Percentiles rank a stretch among this genome's conserved stretches.
phyloP scores from a whole-genome alignment of 805 yeast genomes.

The Cyberlindnera mississippiensis region DNA sequence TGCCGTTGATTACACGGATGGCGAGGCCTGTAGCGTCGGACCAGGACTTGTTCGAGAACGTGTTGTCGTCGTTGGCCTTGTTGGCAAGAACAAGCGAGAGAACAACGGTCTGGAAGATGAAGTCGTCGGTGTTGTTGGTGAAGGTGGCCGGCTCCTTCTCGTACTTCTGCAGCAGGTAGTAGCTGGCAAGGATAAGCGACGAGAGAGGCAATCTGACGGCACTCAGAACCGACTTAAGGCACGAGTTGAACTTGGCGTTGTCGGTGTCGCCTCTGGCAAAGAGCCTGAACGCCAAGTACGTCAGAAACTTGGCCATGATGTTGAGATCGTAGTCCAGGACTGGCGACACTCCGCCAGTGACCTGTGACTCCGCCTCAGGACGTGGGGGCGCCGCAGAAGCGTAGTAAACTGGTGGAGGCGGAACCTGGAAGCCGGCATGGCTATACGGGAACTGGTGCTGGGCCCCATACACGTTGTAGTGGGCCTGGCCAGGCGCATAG shows the following conservation, averaged over 20 bases:
- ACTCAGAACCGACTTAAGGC: conserved; percentile 63
- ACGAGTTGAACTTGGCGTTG: conserved; percentile 46
- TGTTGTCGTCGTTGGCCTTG: conserved; percentile 94
- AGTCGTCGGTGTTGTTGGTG: conserved; percentile 29
- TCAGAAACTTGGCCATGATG: conserved; percentile 74
- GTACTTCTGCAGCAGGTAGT: conserved; percentile 67
- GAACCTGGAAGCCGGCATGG: conserved; percentile 8
- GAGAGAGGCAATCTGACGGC: conserved; percentile 87
- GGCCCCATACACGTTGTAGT: conserved; percentile 3
- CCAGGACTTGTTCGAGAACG: conserved; percentile 95
- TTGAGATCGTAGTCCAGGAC: conserved; percentile 76
- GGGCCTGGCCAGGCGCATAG: conserved; percentile 7
- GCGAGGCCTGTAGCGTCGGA: conserved; percentile 87
- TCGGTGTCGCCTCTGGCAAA: conserved; percentile 46
- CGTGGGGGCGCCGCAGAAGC: conserved; percentile 10
- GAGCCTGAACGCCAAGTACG: conserved; percentile 69
- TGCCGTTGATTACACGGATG: conserved; percentile 51
- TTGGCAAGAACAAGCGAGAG: conserved; percentile 79
- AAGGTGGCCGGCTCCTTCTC: conserved; percentile 35
- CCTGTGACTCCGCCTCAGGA: conserved; percentile 21
- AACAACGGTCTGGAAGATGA: conserved; percentile 53
- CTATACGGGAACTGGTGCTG: conserved; percentile 1
- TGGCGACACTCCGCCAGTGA: conserved; percentile 69
- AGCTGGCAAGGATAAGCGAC: conserved; percentile 74
- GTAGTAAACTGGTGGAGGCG: conserved; percentile 4